Base-by-base conservation (phyloP, 1,139 yeast species). In the Geotrichum citri-aurantii region DNA sequence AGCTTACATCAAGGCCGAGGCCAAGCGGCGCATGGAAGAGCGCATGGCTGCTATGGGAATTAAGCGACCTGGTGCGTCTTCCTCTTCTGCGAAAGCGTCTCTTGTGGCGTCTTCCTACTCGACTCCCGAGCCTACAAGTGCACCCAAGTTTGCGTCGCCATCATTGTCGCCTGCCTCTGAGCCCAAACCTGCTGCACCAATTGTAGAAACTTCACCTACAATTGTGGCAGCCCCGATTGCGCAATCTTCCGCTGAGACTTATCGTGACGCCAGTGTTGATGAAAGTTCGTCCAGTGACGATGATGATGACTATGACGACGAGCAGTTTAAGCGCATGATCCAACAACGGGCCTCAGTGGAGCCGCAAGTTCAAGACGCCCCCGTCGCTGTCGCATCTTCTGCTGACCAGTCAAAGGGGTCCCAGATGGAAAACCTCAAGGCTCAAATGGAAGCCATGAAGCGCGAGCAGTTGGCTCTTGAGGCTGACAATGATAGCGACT, bases 21-120 rank as follows among this genome's bases (percentile, higher is more conserved):
- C 98, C 0, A 89, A 88, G 65, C 84, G 86, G 72, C 82, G 90
- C 68, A 91, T 92, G 95, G 86, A 85, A 63, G 97, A 91, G 68
- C 79, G 95, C 66, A 78, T 91, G 69, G 97, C 96, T 1, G 88
- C 88, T 64, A 79, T 92, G 60, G 97, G 97, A 1, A 83, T 89
- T 27, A 76, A 81, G 33, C 78, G 86, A 64, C 71, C 71, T 46
- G 60, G 65, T 46, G 64, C 64, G 49, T 53, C 61, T 11, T 60
- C 65, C 17, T 54, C 64, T 33, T 64, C 66, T 3, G 24, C 19
- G 57, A 76, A 81, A 37, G 77, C 58, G 2, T 65, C 63, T 1
- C 58, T 63, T 19, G 31, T 26, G 26, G 57, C 63, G 7, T 61
- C 59, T 17, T 46, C 59, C 17, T 55, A 52, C 21, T 40, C 60